A percentile compares a stretch with the other conserved stretches of the same genome.
Evolutionary conservation across 2,329 filamentous ascomycete species (phyloP).

Genomic region (Aspergillus vadensis): DNA sequence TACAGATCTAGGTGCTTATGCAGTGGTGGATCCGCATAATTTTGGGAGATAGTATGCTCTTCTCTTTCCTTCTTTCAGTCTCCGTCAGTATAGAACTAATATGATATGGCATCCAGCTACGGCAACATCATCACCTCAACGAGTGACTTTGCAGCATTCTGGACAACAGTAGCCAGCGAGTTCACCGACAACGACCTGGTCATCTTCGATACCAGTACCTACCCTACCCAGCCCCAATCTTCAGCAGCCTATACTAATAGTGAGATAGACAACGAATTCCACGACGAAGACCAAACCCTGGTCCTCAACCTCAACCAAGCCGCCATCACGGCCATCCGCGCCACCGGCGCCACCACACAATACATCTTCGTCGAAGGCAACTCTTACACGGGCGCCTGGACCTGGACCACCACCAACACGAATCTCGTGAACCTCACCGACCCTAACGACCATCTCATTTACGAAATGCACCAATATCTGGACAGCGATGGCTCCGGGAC

Average conservation of each 20-base stretch:
- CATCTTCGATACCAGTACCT: constrained; percentile 61
- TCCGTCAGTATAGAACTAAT: neutral
- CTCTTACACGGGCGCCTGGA: constrained; percentile 51
- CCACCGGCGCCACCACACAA: constrained; percentile 57
- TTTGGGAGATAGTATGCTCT: constrained; percentile 48
- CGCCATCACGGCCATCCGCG: constrained; percentile 63
- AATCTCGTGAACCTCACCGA: constrained; percentile 54
- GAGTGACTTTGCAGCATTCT: constrained; percentile 59
- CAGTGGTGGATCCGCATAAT: constrained; percentile 64
- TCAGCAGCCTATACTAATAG: neutral
- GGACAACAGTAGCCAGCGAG: constrained; percentile 56
- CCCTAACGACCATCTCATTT: constrained; percentile 56
- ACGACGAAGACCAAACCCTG: constrained; percentile 62
- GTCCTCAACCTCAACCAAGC: constrained; percentile 65
- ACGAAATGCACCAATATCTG: constrained; percentile 66
- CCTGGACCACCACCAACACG: constrained; percentile 49
- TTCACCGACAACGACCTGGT: constrained; percentile 59
- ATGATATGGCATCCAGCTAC: constrained; percentile 1
- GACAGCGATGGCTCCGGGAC: constrained; percentile 59
- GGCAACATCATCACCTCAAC: constrained; percentile 42
- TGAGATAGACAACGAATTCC: constrained; percentile 61
- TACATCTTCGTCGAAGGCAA: constrained; percentile 63
- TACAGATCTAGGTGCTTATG: constrained; percentile 53
- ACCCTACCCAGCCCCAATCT: neutral
- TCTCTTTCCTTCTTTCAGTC: neutral